Evolutionary conservation across 2,329 filamentous ascomycete species (phyloP).

Genomic region (Hymenoscyphus infarciens): DNA sequence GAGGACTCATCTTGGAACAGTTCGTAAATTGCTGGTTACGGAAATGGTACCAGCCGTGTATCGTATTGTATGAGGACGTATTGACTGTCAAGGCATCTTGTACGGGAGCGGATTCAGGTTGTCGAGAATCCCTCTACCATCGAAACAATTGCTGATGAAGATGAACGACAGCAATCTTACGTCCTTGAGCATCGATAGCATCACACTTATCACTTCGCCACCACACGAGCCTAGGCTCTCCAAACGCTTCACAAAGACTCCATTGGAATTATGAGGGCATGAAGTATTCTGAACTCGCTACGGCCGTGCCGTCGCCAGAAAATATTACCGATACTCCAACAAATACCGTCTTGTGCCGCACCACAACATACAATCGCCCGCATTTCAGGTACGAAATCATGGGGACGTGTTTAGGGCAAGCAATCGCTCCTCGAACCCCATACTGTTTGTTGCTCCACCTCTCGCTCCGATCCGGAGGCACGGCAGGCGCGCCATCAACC

Average conservation of each 20-base stretch:
- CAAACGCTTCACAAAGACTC: neutral
- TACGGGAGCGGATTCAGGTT: neutral
- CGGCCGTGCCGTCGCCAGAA: neutral
- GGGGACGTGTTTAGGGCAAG: neutral
- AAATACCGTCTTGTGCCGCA: conserved; percentile 1
- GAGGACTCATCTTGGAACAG: neutral
- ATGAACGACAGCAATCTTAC: neutral
- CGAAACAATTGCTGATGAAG: neutral
- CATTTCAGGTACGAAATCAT: neutral
- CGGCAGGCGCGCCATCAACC: neutral
- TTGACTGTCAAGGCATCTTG: neutral
- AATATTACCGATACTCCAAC: neutral
- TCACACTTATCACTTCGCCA: neutral
- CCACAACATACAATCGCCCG: conserved; percentile 1
- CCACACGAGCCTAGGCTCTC: neutral
- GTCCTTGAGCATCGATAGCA: too few relatives aligned
- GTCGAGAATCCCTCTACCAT: neutral
- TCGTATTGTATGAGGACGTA: neutral
- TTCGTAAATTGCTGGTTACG: neutral
- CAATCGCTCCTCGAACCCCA: neutral
- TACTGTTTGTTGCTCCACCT: conserved; percentile 1
- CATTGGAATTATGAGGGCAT: neutral
- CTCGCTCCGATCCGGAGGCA: conserved; percentile 6
- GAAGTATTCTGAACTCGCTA: neutral
- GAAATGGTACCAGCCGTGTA: neutral